These are phyloP conservation scores for Imleria badia DNA, from an alignment of 768 basidiomycete species.

Conservation along the genomic window DNA sequence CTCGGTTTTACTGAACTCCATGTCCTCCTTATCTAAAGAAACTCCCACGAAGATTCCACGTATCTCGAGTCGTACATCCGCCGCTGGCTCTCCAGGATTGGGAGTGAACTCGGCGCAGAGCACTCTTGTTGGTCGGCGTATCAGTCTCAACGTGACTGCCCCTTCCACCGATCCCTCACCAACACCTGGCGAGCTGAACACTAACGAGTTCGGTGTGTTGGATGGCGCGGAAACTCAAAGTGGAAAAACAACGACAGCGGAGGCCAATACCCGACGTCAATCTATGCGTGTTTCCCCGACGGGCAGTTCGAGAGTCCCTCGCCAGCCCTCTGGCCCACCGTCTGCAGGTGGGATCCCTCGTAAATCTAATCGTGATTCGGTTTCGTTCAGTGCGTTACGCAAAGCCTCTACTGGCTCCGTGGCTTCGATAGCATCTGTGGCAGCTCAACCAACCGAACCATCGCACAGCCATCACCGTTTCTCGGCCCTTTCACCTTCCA, in stretches of 20 bases:
- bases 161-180: conserved; percentile 70
- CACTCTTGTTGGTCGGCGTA: conserved; percentile 55
- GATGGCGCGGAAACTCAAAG: conserved; percentile 56
- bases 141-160: conserved; percentile 59
- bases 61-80: conserved; percentile 82
- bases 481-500: conserved; percentile 83
- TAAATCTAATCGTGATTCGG: conserved; percentile 74
- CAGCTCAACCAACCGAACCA: conserved; percentile 40
- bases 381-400: conserved; percentile 73
- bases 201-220: conserved; percentile 82
- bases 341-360: conserved; percentile 52
- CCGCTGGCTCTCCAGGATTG: conserved; percentile 68
- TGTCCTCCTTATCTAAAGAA: conserved; percentile 62
- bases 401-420: conserved; percentile 84
- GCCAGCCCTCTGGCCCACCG: conserved; percentile 54
- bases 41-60: conserved; percentile 93
- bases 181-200: conserved; percentile 41
- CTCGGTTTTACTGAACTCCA: conserved; percentile 51
- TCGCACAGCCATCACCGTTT: conserved; percentile 60
- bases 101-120: conserved; percentile 54
- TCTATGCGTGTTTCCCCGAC: conserved; percentile 69
- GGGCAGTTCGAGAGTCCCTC: conserved; percentile 57
- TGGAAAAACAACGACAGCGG: conserved; percentile 37
- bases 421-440: conserved; percentile 60
- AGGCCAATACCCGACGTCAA: conserved; percentile 45